Evolutionary conservation across 768 basidiomycete genomes (phyloP), one percentile per base, ranked within the genome.

Genomic region (Dacryopinax primogenitus): DNA sequence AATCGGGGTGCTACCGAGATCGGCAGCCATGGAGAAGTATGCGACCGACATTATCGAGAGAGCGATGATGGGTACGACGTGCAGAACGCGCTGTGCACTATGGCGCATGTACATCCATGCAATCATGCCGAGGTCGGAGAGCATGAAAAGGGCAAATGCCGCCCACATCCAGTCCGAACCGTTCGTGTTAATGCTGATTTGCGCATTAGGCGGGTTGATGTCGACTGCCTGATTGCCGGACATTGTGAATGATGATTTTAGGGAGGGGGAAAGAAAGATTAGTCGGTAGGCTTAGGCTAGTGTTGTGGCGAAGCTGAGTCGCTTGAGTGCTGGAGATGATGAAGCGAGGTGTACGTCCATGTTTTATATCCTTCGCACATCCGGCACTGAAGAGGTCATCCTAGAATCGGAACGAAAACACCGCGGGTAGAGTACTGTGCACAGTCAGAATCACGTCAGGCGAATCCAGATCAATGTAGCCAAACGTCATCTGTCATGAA

Each of bases 131-230:
- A 82, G 63, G 67, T 79, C 78, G 21, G 75, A 75, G 2, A 80
- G 13, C 2, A 76, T 69, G 78, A 84, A 81, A 67, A 83, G 36
- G 4, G 80, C 76, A 67, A 83, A 82, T 16, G 80, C 81, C 0
- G 82, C 77, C 82, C 82, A 84, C 11, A 81, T 70, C 80, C 79
- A 84, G 71, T 82, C 76, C 0, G 82, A 81, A 2, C 77, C 81
- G 67, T 72, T 68, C 13, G 70, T 74, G 63, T 78, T 78, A 71
- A 83, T 79, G 71, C 79, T 75, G 64, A 65, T 65, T 4, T 72
- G 69, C 12, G 78, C 78, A 6, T 67, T 72, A 7, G 77, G 76
- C 0, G 77, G 78, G 68, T 79, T 79, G 26, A 63, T 35, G 23
- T 63, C 34, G 12, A 58, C 26, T 15, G 51, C 51, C 30, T 58